Conservation (phyloP, 1,284 basidiomycete species). For the Pseudozyma pruni region DNA sequence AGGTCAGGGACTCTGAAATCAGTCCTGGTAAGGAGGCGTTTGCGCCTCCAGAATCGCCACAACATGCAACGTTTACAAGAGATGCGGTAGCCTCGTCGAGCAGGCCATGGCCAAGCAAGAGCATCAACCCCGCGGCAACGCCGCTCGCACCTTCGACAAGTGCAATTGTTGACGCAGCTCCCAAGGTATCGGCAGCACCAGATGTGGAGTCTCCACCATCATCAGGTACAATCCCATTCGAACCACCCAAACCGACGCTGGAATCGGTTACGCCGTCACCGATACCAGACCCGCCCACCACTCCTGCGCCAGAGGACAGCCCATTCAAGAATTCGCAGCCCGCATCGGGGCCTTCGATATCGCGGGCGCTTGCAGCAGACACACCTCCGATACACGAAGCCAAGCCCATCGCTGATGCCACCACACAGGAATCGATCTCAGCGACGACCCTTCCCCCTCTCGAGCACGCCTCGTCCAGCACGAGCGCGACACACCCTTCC, state of each 20-base stretch:
- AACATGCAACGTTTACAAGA: neutral
- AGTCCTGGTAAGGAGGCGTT: neutral
- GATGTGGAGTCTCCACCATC: neutral
- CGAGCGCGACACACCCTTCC: neutral
- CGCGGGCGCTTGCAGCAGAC: no score
- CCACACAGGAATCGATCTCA: neutral
- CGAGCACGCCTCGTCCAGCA: neutral
- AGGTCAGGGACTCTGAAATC: neutral
- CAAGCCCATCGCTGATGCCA: no score
- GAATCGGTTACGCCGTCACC: no score
- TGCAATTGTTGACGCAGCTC: neutral
- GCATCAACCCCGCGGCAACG: neutral
- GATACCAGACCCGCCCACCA: neutral
- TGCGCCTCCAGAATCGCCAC: neutral
- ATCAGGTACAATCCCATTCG: neutral
- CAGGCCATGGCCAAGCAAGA: conserved; percentile 31
- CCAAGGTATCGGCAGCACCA: neutral
- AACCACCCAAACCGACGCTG: no score
- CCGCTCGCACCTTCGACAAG: neutral
- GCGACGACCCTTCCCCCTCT: neutral
- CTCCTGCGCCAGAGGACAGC: no score
- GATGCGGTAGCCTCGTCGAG: conserved; percentile 1
- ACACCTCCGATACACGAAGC: no score
- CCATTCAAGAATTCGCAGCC: no score
- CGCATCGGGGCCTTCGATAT: no score